These are phyloP conservation scores for Aspergillus nanangensis DNA, from an alignment of 495 filamentous ascomycete species.

Conservation along the genomic window DNA sequence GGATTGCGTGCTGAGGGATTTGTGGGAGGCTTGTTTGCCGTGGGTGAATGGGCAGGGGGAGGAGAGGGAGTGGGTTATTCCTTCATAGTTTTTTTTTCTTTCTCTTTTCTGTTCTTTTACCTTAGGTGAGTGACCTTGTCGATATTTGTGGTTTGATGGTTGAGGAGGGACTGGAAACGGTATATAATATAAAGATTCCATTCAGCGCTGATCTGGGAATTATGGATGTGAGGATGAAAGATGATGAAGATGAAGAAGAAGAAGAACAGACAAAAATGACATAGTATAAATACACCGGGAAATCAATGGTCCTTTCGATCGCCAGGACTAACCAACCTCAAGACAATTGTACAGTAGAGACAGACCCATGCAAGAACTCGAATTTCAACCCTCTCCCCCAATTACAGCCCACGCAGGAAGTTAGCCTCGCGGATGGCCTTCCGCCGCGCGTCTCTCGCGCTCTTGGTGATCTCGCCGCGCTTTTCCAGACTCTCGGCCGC, in stretches of 20 bases:
- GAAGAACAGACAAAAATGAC: slow-evolving; percentile 12
- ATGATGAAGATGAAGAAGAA: too few species aligned
- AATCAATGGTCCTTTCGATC: slow-evolving; percentile 6
- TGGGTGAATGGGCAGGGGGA: slow-evolving; percentile 19
- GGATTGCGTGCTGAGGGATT: slow-evolving; percentile 10
- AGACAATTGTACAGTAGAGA: slow-evolving; percentile 12
- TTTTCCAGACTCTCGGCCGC: slow-evolving; percentile 34
- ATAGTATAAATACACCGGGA: slow-evolving; percentile 18
- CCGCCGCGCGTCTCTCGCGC: slow-evolving; percentile 65
- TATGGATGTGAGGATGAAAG: too few species aligned
- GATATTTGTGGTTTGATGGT: neutral
- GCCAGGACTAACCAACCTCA: neutral
- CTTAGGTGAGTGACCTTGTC: neutral
- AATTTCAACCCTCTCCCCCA: slow-evolving; percentile 6
- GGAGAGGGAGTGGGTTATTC: slow-evolving; percentile 15
- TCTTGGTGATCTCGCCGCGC: slow-evolving; percentile 46
- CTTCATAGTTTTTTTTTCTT: neutral
- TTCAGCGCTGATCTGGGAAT: slow-evolving; percentile 11
- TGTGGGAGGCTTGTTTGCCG: slow-evolving; percentile 14
- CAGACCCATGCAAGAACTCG: slow-evolving; percentile 7
- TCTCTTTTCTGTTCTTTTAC: neutral
- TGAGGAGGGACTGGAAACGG: neutral
- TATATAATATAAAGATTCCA: slow-evolving; percentile 2
- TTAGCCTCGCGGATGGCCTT: slow-evolving; percentile 86
- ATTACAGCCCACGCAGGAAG: slow-evolving; percentile 80